Evolutionary conservation across 2,329 filamentous ascomycete species (phyloP).

Genomic region (Fusarium coicis): DNA sequence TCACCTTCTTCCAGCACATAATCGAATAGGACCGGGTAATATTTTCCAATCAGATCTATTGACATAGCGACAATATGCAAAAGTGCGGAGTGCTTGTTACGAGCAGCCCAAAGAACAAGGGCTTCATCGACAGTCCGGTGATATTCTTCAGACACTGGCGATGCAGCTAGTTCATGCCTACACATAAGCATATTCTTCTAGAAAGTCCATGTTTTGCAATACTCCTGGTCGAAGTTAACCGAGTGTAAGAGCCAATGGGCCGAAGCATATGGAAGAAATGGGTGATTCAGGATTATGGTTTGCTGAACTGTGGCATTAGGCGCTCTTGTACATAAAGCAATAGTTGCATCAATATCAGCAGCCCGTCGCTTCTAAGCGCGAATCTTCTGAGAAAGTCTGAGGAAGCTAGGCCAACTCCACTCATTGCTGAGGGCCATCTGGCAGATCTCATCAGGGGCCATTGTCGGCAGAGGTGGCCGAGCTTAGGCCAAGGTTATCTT

Average conservation of each 20-base stretch:
- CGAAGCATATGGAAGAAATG: neutral
- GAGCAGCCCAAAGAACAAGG: neutral
- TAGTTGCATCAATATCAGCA: neutral
- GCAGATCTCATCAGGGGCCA: rapidly evolving
- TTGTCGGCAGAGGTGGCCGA: rapidly evolving
- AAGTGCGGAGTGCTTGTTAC: rapidly evolving
- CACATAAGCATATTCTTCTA: rapidly evolving
- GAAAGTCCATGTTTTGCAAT: neutral
- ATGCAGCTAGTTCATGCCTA: neutral
- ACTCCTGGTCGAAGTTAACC: rapidly evolving
- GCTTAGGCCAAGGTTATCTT: rapidly evolving
- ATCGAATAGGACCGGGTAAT: rapidly evolving
- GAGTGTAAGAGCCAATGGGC: neutral
- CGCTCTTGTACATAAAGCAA: rapidly evolving
- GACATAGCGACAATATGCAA: rapidly evolving
- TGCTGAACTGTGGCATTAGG: rapidly evolving
- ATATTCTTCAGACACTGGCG: neutral
- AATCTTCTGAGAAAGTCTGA: neutral
- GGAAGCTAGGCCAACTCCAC: rapidly evolving
- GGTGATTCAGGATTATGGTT: rapidly evolving
- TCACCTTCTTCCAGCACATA: rapidly evolving
- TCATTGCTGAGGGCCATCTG: neutral
- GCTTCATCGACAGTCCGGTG: neutral
- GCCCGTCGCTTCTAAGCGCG: rapidly evolving
- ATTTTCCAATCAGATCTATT: rapidly evolving